Conservation (phyloP, 2,329 filamentous ascomycete genomes). For the Penicillium sp. region DNA sequence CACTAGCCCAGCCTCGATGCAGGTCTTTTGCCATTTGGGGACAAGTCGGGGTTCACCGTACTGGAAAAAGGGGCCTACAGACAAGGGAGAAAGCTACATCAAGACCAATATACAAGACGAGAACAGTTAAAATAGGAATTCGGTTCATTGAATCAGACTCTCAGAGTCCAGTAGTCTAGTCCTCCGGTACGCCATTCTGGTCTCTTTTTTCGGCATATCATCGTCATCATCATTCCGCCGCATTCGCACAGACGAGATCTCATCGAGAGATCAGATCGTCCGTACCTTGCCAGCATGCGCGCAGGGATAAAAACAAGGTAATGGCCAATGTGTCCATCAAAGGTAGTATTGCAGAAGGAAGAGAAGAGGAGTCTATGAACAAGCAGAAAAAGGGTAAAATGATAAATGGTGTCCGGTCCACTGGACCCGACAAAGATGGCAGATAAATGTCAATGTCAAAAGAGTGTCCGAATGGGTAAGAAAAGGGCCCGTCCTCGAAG, state of each 20-base stretch:
- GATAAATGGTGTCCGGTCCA: conserved; percentile 15
- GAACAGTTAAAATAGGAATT: background rate
- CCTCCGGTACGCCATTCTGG: background rate
- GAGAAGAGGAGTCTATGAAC: conserved; percentile 14
- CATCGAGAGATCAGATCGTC: conserved; percentile 2
- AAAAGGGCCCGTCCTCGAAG: conserved; percentile 8
- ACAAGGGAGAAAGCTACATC: too few species aligned
- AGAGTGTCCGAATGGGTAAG: conserved; percentile 18
- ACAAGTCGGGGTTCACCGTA: background rate
- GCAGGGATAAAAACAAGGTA: conserved; percentile 1
- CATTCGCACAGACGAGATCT: conserved; percentile 5
- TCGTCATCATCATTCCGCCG: conserved; percentile 4
- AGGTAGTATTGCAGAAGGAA: conserved; percentile 24
- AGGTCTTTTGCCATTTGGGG: background rate
- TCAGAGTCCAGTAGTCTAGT: background rate
- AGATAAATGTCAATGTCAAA: conserved; percentile 9
- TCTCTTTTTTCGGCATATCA: background rate
- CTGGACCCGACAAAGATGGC: conserved; percentile 17
- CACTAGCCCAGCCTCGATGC: background rate
- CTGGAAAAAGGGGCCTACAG: background rate
- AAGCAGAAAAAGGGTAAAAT: conserved; percentile 9
- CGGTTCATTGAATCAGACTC: background rate
- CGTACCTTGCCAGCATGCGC: conserved; percentile 7
- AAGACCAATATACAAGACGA: too few species aligned
- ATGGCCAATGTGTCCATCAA: conserved; percentile 10